Conservation (phyloP, 495 filamentous ascomycete species). For the Lichina pygmaea region DNA sequence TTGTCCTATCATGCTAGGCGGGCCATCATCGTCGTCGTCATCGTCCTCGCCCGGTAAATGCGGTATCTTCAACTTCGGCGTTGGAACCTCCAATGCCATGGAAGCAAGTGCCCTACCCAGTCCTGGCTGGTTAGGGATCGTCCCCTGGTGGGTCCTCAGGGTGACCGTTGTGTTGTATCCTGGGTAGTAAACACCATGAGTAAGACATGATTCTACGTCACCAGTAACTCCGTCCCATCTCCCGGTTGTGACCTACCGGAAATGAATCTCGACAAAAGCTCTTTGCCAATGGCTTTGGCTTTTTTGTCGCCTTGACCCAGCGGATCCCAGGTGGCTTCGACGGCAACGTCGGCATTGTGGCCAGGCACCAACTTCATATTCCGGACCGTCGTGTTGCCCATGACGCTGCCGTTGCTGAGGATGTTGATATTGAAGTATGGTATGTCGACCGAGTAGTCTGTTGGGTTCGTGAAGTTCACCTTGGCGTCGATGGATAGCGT, state of each 20-base stretch:
- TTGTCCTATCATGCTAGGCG: constrained; percentile 46
- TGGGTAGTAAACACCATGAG: constrained; percentile 6
- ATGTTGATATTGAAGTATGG: constrained; percentile 57
- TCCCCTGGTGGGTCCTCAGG: constrained; percentile 35
- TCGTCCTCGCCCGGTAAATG: constrained; percentile 16
- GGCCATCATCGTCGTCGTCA: constrained; percentile 16
- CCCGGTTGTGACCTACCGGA: constrained; percentile 28
- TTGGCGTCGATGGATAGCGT: constrained; percentile 38
- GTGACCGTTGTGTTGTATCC: constrained; percentile 55
- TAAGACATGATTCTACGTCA: neutral
- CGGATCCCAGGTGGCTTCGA: constrained; percentile 56
- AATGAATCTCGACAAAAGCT: constrained; percentile 60
- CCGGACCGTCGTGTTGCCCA: constrained; percentile 43
- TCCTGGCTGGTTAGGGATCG: constrained; percentile 44
- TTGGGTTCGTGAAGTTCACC: constrained; percentile 75
- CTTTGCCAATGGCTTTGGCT: constrained; percentile 31
- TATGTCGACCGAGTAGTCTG: constrained; percentile 49
- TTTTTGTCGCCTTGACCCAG: constrained; percentile 25
- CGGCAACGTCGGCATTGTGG: constrained; percentile 38
- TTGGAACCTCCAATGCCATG: constrained; percentile 36
- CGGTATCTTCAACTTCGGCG: constrained; percentile 34
- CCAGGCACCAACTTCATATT: constrained; percentile 35
- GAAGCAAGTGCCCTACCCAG: constrained; percentile 46
- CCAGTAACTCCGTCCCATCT: neutral
- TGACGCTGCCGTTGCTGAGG: constrained; percentile 37